Base-by-base conservation (phyloP, 345 rosid species). In the Moricandia moricandioides region DNA sequence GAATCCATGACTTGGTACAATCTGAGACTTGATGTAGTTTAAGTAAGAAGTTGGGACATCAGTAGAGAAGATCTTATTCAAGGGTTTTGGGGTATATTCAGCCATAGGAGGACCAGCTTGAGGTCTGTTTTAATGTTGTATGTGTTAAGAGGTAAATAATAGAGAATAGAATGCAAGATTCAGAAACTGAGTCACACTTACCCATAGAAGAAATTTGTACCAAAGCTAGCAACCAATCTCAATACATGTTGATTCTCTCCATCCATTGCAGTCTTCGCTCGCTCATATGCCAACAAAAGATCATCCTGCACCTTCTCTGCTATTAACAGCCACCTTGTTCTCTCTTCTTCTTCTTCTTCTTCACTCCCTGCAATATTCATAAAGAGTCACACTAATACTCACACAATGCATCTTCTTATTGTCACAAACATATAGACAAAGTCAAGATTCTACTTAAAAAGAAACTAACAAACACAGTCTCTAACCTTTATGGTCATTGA, bases 221-320 rank as follows among this genome's bases (percentile, higher is more conserved):
- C 90, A 81, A 89, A 76, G 68, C 93, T 77, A 72, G 87, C 93
- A 59, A 82, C 81, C 68, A 89, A 55, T 72, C 65, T 52, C 52
- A 85, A 86, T 47, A 62, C 64, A 52, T 49, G 4, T 12, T 43
- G 52, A 39, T 56, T 3, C 17, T 24, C 31, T 7, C 30, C 31
- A 10, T 79, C 75, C 61, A 68, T 71, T 70, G 74, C 64, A 10
- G 69, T 65, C 81, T 76, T 85, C 31, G 81, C 47, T 55, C 0
- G 49, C 45, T 82, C 80, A 33, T 81, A 83, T 24, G 86, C 82
- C 69, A 79, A 60, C n/a, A 86, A n/a, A 39, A 92, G 66, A 66
- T 86, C 88, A 45, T 76, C 88, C 75, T 27, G 69, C 1, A 90
- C 82, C 24, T 75, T 80, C 75, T 85, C 88, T 0, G 88, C 86